These are phyloP conservation scores for Parafenestella ontariensis DNA, from an alignment of 2,329 filamentous ascomycete species.

Conservation along the genomic window DNA sequence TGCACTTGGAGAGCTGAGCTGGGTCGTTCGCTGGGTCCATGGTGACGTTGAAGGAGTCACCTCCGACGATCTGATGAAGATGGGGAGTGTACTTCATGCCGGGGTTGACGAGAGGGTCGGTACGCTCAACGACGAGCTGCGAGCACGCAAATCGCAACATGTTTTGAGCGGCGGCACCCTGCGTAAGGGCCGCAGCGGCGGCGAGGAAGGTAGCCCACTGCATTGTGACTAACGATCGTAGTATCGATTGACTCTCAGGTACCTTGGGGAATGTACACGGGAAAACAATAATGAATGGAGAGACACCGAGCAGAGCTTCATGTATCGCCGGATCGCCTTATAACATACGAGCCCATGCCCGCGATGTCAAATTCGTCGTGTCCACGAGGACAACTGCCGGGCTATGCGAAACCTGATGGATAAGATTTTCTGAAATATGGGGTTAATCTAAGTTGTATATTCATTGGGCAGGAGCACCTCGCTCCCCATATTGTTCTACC, in stretches of 20 bases:
- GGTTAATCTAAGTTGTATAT: constrained; percentile 38
- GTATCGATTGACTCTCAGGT: constrained; percentile 1
- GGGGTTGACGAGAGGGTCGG: constrained; percentile 44
- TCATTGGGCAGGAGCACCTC: constrained; percentile 33
- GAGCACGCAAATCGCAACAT: constrained; percentile 47
- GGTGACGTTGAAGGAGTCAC: constrained; percentile 43
- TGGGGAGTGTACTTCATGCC: constrained; percentile 46
- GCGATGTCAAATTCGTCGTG: constrained; percentile 3
- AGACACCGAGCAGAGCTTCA: constrained; percentile 16
- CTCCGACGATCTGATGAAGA: constrained; percentile 46
- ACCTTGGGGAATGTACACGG: not conserved
- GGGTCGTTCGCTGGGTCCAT: constrained; percentile 40
- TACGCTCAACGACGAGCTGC: constrained; percentile 44
- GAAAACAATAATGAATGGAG: constrained; percentile 22
- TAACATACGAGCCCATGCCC: constrained; percentile 27
- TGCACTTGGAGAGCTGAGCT: constrained; percentile 37
- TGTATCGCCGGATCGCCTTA: constrained; percentile 34
- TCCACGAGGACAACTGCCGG: constrained; percentile 36
- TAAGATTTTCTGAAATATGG: constrained; percentile 30
- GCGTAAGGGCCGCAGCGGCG: constrained; percentile 26
- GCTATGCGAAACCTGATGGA: constrained; percentile 28
- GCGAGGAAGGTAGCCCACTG: constrained; percentile 38
- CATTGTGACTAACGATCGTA: constrained; percentile 28
- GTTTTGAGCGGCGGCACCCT: constrained; percentile 34
- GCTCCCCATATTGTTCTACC: constrained; percentile 24